Evolutionary conservation across 179 eudicot species (phyloP), one percentile per base, ranked within the genome.

Genomic region (Silene coronaria): DNA sequence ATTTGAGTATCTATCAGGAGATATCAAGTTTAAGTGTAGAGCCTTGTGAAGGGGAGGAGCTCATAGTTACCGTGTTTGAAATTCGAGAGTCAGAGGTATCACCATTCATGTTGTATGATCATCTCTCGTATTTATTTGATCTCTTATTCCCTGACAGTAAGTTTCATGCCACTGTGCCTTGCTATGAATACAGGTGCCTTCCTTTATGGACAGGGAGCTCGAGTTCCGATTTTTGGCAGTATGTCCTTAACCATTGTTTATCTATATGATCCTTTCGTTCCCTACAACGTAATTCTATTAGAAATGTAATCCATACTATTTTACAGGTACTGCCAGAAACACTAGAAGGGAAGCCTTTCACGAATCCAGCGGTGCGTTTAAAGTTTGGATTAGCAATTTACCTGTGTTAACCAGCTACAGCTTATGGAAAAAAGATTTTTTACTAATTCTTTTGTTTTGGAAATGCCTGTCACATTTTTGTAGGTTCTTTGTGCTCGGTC

Each of bases 171-270:
- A 14, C 42, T 46, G 30, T 77, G 73, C 0, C 74, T 71, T 27
- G 23, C 76, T 77, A 60, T 72, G 65, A 53, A 7, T 79, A 62
- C 88, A 93, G 98, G 87, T 93, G 38, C 97, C 98, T 64, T 72
- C 92, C 45, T 94, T 85, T 76, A 87, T 92, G 14, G 89, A 86
- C 80, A 87, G 99, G 84, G 97, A 95, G 88, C 91, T 87, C 32
- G 99, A 92, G 78, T 95, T 90, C 76, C 95, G 97, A 12, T 95
- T 95, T 84, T 75, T 92, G 78, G 99, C 95, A 70, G 99, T 95
- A 85, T 53, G 23, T 59, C 58, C 17, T 22, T 12, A 3, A n/a
- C 28, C 23, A 8, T 63, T 69, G 45, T 64, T 60, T 51, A 17
- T 55, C 63, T 58, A 12, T 57, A 24, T 78, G 23, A 42, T 73